Evolutionary conservation across 306 rosid species (phyloP).

Genomic region (Amphicarpaea edgeworthii): DNA sequence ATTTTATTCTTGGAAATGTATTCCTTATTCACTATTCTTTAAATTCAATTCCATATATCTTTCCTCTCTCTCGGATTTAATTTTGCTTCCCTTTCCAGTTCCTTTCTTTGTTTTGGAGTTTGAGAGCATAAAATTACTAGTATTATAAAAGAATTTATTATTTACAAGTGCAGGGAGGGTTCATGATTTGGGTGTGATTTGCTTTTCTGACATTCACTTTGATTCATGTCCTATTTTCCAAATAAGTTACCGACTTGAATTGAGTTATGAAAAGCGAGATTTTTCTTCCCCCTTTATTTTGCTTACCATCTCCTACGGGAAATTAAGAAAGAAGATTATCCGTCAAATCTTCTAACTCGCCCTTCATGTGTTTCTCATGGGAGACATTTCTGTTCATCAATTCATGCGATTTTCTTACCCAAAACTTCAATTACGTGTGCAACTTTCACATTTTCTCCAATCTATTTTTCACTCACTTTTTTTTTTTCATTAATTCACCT

Average conservation of each 20-base stretch:
- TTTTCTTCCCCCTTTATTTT: slow-evolving; percentile 48
- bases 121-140: slow-evolving; percentile 34
- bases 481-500: slow-evolving; percentile 32
- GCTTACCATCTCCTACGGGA: slow-evolving; percentile 48
- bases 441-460: slow-evolving; percentile 31
- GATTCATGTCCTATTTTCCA: slow-evolving; percentile 57
- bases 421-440: slow-evolving; percentile 31
- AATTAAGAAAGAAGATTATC: slow-evolving; percentile 30
- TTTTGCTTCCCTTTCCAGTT: slow-evolving; percentile 41
- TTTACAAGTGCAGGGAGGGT: slow-evolving; percentile 39
- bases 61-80: slow-evolving; percentile 27
- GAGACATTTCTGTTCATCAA: slow-evolving; percentile 51
- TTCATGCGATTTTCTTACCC: slow-evolving; percentile 42
- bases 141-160: slow-evolving; percentile 33
- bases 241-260: slow-evolving; percentile 53
- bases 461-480: slow-evolving; percentile 39
- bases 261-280: slow-evolving; percentile 46
- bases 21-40: slow-evolving; percentile 1
- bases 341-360: slow-evolving; percentile 46
- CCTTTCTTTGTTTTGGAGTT: slow-evolving; percentile 23
- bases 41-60: slow-evolving; percentile 37
- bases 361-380: slow-evolving; percentile 51
- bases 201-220: slow-evolving; percentile 55
- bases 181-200: slow-evolving; percentile 52
- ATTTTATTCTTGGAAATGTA: slow-evolving; percentile 21